Evolutionary conservation across 495 filamentous ascomycete species (phyloP), one percentile per base, ranked within the genome.

Genomic region (Glonium stellatum): DNA sequence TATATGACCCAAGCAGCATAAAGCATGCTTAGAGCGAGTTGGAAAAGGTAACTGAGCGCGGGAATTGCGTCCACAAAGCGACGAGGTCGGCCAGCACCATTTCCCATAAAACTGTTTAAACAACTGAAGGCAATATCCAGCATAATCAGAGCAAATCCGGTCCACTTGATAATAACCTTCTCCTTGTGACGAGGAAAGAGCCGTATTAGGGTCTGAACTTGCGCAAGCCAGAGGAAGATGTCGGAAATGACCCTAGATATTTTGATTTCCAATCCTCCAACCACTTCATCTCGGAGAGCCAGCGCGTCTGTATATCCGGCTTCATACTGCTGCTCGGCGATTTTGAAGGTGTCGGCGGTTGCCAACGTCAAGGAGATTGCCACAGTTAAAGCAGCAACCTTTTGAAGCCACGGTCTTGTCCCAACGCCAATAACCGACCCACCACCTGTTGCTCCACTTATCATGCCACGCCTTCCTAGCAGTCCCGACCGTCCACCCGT

Each of bases 111-210:
- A 63, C 86, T 89, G 72, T 96, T 92, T 41, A 97, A 80, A 44
- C 86, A 88, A 61, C 85, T 87, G 67, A 98, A 98, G 1, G 88
- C 84, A 6, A 89, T 87, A 67, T 97, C 93, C 27, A 97, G 77
- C 1, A 90, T 79, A 62, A 98, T 96, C 47, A 98, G 80, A 5
- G 87, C 89, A 73, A 97, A 96, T 1, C 91, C 93, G 9, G 90
- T 87, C 93, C 93, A 98, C 75, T 97, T 97, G 75, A 98, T 98
- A 68, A 97, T 87, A 21, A 97, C 83, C 73, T 97, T 97, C 71
- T 98, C 93, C 62, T 95, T 90, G 67, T 97, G 91, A 25, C 93
- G 87, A 18, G 95, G 95, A 67, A 98, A 98, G 0, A 98, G 76
- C 50, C 93, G 84, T 68, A 98, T 96, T 50, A 98, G 76, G 0